phyloP scores from a whole-genome alignment of 306 rosid species.

The Lotus japonicus region DNA sequence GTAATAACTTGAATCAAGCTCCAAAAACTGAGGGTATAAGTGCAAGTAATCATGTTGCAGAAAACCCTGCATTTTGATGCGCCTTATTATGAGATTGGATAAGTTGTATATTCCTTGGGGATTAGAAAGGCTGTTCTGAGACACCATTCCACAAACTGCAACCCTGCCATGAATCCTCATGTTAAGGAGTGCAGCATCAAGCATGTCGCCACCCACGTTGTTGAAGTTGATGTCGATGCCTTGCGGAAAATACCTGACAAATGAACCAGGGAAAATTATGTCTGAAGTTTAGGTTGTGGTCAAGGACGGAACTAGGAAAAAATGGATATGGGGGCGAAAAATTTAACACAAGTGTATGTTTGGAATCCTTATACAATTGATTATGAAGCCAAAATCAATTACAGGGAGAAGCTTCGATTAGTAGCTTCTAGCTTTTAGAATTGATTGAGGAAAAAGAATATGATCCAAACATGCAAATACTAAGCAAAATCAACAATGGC shows the following conservation, averaged over 20 bases:
- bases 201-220: conserved; percentile 37
- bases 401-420: no score
- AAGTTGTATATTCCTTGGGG: conserved; percentile 30
- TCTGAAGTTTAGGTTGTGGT: neutral
- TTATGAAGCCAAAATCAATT: no score
- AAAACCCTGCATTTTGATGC: conserved; percentile 38
- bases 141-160: conserved; percentile 44
- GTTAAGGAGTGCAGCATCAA: conserved; percentile 42
- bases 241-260: conserved; percentile 34
- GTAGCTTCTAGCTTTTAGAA: no score
- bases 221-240: conserved; percentile 46
- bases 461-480: no score
- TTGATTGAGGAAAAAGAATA: no score
- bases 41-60: conserved; percentile 38
- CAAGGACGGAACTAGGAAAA: no score
- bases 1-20: conserved; percentile 19
- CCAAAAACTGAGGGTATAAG: conserved; percentile 34
- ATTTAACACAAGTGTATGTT: no score
- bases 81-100: conserved; percentile 18
- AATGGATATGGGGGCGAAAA: no score
- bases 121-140: conserved; percentile 30
- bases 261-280: neutral
- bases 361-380: no score
- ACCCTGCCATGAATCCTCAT: conserved; percentile 41
- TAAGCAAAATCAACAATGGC: no score